A percentile compares a stretch with the other conserved stretches of the same genome.
Conservation (phyloP, 75 land plant species). For the Cryptomeria japonica region DNA sequence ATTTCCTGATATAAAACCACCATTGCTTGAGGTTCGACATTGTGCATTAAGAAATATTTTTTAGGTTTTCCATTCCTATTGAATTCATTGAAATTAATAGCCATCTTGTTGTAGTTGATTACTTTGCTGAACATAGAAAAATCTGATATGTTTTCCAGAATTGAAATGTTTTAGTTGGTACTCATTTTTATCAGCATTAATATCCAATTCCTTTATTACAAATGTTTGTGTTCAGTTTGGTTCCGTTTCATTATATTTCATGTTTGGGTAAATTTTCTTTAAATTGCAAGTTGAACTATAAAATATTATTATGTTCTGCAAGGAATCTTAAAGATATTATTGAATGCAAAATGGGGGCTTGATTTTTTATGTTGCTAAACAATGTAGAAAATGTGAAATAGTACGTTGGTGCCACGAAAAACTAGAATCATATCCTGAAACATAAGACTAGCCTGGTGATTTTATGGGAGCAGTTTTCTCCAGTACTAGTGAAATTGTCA, state of each 20-base stretch:
- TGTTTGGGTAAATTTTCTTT: not conserved
- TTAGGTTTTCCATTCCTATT: not conserved
- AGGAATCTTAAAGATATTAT: not conserved
- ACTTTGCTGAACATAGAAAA: not conserved
- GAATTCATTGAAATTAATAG: not conserved
- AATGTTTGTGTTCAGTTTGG: not conserved
- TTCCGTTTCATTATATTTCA: not conserved
- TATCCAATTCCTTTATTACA: not conserved
- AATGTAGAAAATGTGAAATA: not conserved
- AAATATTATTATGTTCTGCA: not conserved
- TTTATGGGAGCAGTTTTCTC: not conserved
- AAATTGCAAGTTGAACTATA: not conserved
- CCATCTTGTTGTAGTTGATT: not conserved
- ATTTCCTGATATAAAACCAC: conserved; percentile 64
- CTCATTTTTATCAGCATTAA: not conserved
- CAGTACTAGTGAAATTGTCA: not conserved
- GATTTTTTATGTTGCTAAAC: not conserved
- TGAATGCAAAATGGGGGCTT: not conserved
- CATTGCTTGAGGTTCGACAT: conserved; percentile 68
- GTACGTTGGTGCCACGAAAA: not conserved
- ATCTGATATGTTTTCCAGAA: not conserved
- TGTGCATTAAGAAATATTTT: not conserved
- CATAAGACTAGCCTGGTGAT: not conserved
- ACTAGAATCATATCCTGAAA: not conserved
- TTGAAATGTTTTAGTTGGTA: not conserved